Percentiles rank a stretch among this genome's conserved stretches.
phyloP scores from a whole-genome alignment of 1,139 yeast genomes.

The Suhomyces terraborum region DNA sequence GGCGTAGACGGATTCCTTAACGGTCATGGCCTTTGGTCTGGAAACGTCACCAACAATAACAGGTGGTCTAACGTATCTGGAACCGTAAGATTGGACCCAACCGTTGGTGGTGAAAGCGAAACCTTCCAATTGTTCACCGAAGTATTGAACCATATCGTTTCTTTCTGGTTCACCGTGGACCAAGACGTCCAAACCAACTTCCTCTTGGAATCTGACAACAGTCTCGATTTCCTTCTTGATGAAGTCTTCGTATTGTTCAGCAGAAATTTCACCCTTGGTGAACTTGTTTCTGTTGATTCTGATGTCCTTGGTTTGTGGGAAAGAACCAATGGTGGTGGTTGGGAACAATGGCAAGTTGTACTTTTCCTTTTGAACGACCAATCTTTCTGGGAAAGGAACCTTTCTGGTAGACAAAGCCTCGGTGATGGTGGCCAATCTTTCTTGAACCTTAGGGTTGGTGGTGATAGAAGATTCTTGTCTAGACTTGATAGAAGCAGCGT shows the following conservation, averaged over 20 bases:
- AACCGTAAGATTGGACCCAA: slow-evolving; percentile 99
- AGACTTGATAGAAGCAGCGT: slow-evolving; percentile 82
- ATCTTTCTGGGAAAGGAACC: slow-evolving; percentile 83
- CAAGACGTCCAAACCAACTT: slow-evolving; percentile 93
- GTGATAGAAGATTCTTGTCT: slow-evolving; percentile 88
- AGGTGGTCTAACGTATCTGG: slow-evolving; percentile 99
- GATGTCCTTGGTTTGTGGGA: slow-evolving; percentile 99
- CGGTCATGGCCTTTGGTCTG: slow-evolving; percentile 98
- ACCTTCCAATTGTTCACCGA: slow-evolving; percentile 98
- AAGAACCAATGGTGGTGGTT: slow-evolving; percentile 99
- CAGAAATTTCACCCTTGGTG: slow-evolving; percentile 92
- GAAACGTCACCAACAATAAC: slow-evolving; percentile 98
- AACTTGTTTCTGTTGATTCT: slow-evolving; percentile 98
- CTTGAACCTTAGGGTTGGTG: slow-evolving; percentile 87
- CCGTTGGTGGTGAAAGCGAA: slow-evolving; percentile 98
- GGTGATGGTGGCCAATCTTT: slow-evolving; percentile 80
- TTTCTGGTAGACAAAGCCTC: slow-evolving; percentile 83
- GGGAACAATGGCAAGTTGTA: slow-evolving; percentile 98
- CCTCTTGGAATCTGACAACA: slow-evolving; percentile 98
- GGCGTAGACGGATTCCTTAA: slow-evolving; percentile 98
- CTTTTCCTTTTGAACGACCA: slow-evolving; percentile 79
- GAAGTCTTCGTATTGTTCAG: slow-evolving; percentile 93
- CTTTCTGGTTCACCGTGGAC: slow-evolving; percentile 99
- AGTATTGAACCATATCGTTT: slow-evolving; percentile 99
- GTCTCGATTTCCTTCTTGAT: slow-evolving; percentile 94